Base-by-base conservation (phyloP, 306 rosid genomes). In the Dalbergia cultrata region DNA sequence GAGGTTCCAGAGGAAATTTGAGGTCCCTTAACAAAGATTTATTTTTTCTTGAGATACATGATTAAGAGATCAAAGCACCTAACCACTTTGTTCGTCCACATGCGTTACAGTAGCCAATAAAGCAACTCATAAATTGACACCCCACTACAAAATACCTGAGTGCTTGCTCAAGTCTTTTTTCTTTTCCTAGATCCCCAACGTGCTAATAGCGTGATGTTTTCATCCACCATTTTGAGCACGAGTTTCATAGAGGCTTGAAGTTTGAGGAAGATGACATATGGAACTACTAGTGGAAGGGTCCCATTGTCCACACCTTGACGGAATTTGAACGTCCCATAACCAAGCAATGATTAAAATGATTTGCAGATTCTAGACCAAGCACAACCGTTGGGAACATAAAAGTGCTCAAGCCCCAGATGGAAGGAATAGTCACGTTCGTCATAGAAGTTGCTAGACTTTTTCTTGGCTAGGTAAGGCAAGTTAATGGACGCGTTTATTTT, bases 221-320 rank as follows among this genome's bases (percentile, higher is more conserved):
- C 41, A 83, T 37, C 67, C 76, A 66, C 54, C 57, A 61, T 8
- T 72, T 67, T 73, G 33, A 37, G 56, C 9, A 79, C 22, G 21
- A 17, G 52, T 39, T 65, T 54, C 41, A 44, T 44, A 45, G 67
- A 68, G 52, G 16, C 60, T 9, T 60, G 18, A 50, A 74, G 66
- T 74, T 79, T 11, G 74, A 74, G 61, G 77, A 83, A 31, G 80
- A 26, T 81, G 75, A 81, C 21, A 11, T 71, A 16, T 71, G 0
- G 72, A 50, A 57, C 13, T 63, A 41, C 52, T 31, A 81, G 87
- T 83, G 87, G 87, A 83, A 0, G 75, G 86, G 83, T 83, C 67
- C 80, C 83, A 64, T 72, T 19, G 43, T 64, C 71, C 75, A 63
- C 31, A 77, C 74, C 33, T 72, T 72, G 67, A 77, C 31, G 67